These are phyloP conservation scores for Solanum virginianum DNA, from an alignment of 257 asterid species.

Conservation along the genomic window DNA sequence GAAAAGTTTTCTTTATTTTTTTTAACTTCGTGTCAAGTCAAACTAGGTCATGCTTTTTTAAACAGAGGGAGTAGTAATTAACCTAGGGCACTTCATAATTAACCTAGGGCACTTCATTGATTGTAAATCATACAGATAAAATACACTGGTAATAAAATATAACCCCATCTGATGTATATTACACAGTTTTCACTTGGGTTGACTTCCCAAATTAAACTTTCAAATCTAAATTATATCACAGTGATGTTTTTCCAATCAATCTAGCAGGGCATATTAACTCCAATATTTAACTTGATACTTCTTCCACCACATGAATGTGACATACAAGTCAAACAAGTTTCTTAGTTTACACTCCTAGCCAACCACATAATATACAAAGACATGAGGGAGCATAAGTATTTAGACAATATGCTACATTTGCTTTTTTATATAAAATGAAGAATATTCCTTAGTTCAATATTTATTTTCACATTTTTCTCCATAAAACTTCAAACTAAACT, in stretches of 20 bases:
- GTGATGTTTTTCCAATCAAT: neutral
- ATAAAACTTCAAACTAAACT: neutral
- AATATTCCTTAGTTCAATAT: neutral
- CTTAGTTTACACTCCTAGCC: neutral
- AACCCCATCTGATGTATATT: neutral
- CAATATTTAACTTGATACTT: neutral
- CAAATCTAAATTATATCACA: neutral
- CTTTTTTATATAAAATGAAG: neutral
- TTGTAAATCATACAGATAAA: neutral
- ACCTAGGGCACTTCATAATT: neutral
- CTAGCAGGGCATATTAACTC: neutral
- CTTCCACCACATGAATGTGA: neutral
- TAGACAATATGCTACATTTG: neutral
- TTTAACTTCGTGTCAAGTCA: no score
- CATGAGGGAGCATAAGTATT: neutral
- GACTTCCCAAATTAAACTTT: neutral
- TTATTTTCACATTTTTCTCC: neutral
- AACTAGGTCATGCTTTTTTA: no score
- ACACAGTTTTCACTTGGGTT: neutral
- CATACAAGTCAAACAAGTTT: neutral
- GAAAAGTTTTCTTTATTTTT: no score
- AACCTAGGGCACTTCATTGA: neutral
- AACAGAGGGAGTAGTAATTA: neutral
- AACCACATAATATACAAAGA: neutral
- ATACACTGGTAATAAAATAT: neutral